A percentile compares a stretch with the other conserved stretches of the same genome.
Conservation (phyloP, 1,284 basidiomycete species). For the Sporisorium scitamineum region DNA sequence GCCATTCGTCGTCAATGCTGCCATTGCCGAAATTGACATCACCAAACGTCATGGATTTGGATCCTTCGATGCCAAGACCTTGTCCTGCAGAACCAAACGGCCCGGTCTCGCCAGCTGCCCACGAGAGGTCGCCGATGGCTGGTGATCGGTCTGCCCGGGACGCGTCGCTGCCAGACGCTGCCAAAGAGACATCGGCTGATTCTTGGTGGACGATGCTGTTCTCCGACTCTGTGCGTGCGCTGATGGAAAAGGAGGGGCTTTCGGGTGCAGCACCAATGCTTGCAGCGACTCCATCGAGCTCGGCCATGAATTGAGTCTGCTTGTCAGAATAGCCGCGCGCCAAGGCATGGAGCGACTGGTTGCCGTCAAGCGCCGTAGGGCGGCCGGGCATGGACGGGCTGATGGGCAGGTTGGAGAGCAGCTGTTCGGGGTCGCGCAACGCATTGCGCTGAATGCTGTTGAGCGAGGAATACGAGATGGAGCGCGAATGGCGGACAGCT, state of each 20-base stretch:
- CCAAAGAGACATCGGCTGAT: slow-evolving; percentile 17
- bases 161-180: slow-evolving; percentile 16
- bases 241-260: slow-evolving; percentile 58
- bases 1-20: slow-evolving; percentile 39
- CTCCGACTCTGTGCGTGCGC: slow-evolving; percentile 56
- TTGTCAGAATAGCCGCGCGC: slow-evolving; percentile 32
- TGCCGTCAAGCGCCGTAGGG: slow-evolving; percentile 31
- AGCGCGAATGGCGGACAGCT: slow-evolving; percentile 55
- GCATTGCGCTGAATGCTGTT: slow-evolving; percentile 41
- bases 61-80: slow-evolving; percentile 20
- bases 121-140: slow-evolving; percentile 58
- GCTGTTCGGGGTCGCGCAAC: slow-evolving; percentile 23
- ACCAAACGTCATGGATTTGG: slow-evolving; percentile 41
- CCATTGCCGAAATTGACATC: slow-evolving; percentile 37
- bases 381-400: slow-evolving; percentile 38
- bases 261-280: slow-evolving; percentile 35
- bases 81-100: slow-evolving; percentile 48
- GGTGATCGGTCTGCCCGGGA: slow-evolving; percentile 40
- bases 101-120: slow-evolving; percentile 63
- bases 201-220: slow-evolving; percentile 38
- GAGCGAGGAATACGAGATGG: slow-evolving; percentile 62
- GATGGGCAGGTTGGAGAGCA: slow-evolving; percentile 30
- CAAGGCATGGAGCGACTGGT: slow-evolving; percentile 41
- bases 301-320: slow-evolving; percentile 39
- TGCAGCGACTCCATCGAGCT: slow-evolving; percentile 32